phyloP scores from a whole-genome alignment of 1,284 basidiomycete genomes.

The Vanrija pseudolonga region DNA sequence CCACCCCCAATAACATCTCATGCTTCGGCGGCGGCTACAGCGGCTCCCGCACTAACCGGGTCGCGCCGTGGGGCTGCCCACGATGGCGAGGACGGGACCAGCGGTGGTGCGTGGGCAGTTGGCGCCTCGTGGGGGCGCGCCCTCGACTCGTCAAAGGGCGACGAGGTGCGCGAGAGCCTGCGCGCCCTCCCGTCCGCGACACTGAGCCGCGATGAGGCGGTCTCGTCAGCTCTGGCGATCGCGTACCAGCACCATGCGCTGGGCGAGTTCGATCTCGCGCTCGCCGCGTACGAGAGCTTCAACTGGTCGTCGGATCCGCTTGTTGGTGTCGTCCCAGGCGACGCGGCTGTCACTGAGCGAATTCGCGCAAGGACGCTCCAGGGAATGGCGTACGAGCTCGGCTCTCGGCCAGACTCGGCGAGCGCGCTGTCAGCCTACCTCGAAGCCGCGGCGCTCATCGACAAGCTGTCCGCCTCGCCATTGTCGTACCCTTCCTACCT shows the following conservation, averaged over 20 bases:
- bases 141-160: conserved; percentile 28
- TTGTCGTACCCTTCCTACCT: conserved; percentile 27
- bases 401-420: conserved; percentile 14
- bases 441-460: conserved; percentile 22
- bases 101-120: not conserved
- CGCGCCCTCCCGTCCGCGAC: conserved; percentile 21
- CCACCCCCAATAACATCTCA: conserved; percentile 1
- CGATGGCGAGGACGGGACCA: conserved; percentile 2
- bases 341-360: conserved; percentile 45
- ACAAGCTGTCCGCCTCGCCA: conserved; percentile 17
- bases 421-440: conserved; percentile 34
- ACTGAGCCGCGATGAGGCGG: conserved; percentile 17
- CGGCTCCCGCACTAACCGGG: not conserved
- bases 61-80: not conserved
- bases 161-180: conserved; percentile 29
- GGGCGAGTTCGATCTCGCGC: conserved; percentile 61
- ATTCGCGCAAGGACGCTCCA: conserved; percentile 48
- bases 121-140: conserved; percentile 1
- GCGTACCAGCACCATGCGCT: conserved; percentile 76
- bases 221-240: conserved; percentile 55
- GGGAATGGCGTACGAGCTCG: conserved; percentile 40
- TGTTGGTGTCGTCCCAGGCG: conserved; percentile 42
- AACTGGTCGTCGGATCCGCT: conserved; percentile 51
- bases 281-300: conserved; percentile 58
- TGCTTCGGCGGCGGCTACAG: not conserved